These are phyloP conservation scores for Teratosphaeriaceae sp. DNA, from an alignment of 2,329 filamentous ascomycete species.

Conservation along the genomic window DNA sequence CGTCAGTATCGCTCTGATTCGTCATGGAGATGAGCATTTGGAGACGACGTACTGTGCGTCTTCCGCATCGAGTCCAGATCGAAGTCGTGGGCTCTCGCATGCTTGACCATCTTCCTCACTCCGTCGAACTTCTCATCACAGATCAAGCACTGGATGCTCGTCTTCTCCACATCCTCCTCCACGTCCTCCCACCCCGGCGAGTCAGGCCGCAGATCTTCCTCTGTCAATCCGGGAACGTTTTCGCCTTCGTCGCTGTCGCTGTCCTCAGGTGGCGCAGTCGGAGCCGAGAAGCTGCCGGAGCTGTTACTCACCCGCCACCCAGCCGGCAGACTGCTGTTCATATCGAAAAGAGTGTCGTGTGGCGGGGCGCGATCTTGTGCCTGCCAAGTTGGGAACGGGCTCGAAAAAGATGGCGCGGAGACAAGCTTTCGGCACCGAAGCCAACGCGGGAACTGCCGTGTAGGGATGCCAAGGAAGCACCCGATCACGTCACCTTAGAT, in stretches of 20 bases:
- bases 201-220: conserved; percentile 24
- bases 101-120: conserved; percentile 31
- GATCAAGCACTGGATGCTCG: conserved; percentile 35
- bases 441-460: not conserved
- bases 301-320: conserved; percentile 15
- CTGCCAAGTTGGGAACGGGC: not conserved
- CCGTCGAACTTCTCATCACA: conserved; percentile 30
- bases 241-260: conserved; percentile 16
- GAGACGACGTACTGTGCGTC: conserved; percentile 31
- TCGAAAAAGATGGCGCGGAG: not conserved
- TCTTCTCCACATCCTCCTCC: conserved; percentile 33
- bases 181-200: conserved; percentile 41
- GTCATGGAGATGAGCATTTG: too few species aligned
- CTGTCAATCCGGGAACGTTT: conserved; percentile 10
- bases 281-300: conserved; percentile 8
- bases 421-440: conserved; percentile 3
- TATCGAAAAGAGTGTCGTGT: not conserved
- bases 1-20: not conserved
- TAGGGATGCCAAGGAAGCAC: not conserved
- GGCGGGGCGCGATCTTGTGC: not conserved
- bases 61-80: conserved; percentile 32
- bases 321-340: conserved; percentile 9
- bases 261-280: conserved; percentile 10
- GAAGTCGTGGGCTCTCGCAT: conserved; percentile 34
- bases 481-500: not conserved